Evolutionary conservation across 1,284 basidiomycete genomes (phyloP).

Genomic region (Somion occarium): DNA sequence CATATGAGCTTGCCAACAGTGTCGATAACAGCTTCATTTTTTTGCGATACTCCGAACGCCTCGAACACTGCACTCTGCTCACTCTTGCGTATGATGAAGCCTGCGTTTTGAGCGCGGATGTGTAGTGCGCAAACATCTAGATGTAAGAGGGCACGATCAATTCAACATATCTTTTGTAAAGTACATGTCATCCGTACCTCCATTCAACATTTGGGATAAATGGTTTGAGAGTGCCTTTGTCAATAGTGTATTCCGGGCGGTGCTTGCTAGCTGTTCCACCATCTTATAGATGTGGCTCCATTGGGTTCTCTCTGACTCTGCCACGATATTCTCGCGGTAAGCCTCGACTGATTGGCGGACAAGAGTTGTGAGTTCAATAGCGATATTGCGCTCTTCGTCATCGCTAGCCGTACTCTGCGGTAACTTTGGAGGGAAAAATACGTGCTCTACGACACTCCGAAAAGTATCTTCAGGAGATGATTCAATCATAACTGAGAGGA

Average conservation of each 20-base stretch:
- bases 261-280: not conserved
- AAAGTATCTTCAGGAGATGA: too few relatives aligned
- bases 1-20: conserved; percentile 34
- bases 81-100: conserved; percentile 32
- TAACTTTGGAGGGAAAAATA: conserved; percentile 37
- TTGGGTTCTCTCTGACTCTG: too few relatives aligned
- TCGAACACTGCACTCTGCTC: conserved; percentile 28
- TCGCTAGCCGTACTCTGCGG: conserved; percentile 21
- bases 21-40: conserved; percentile 28
- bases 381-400: conserved; percentile 12
- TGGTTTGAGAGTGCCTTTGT: not conserved
- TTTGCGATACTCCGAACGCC: conserved; percentile 36
- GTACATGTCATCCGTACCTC: too few relatives aligned
- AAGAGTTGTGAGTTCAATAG: too few relatives aligned
- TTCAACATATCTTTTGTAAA: too few relatives aligned
- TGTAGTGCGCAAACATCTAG: not conserved
- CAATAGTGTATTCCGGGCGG: not conserved
- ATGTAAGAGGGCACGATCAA: too few relatives aligned
- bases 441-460: conserved; percentile 28
- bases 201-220: too few relatives aligned
- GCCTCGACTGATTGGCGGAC: too few relatives aligned
- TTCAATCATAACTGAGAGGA: too few relatives aligned
- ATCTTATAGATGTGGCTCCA: not conserved
- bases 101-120: conserved; percentile 35
- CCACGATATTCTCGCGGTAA: too few relatives aligned